Conservation (phyloP, 2,329 filamentous ascomycete genomes). For the Tolypocladium tropicale region DNA sequence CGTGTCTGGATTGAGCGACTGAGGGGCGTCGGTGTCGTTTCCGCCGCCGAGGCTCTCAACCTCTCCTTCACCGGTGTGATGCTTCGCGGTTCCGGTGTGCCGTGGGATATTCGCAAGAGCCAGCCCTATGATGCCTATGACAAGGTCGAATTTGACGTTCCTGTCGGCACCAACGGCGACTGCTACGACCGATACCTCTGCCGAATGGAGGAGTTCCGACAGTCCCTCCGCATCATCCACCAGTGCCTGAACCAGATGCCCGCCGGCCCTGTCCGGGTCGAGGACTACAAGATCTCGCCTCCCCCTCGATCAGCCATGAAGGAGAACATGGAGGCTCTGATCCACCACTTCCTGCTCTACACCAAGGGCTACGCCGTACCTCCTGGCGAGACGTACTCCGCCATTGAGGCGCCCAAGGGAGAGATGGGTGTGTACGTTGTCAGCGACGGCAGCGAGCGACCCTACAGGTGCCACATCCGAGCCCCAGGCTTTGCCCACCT, state of each 20-base stretch:
- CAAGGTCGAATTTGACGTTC: conserved; percentile 95
- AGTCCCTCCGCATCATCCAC: conserved; percentile 95
- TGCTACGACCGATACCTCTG: conserved; percentile 99
- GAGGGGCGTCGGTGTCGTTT: conserved; percentile 82
- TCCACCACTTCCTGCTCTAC: conserved; percentile 97
- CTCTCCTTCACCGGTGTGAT: conserved; percentile 95
- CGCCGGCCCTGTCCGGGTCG: conserved; percentile 81
- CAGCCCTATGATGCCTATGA: conserved; percentile 97
- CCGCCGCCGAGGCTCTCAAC: conserved; percentile 89
- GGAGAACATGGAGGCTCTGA: conserved; percentile 99
- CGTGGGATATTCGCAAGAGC: conserved; percentile 94
- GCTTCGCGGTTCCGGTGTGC: conserved; percentile 91
- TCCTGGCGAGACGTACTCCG: conserved; percentile 94
- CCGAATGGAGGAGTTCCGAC: conserved; percentile 99
- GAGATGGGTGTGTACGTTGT: conserved; percentile 98
- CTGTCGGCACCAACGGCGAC: conserved; percentile 92
- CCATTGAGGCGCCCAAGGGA: conserved; percentile 98
- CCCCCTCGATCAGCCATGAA: conserved; percentile 98
- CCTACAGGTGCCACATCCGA: conserved; percentile 95
- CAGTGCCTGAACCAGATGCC: conserved; percentile 99
- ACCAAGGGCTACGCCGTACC: conserved; percentile 98
- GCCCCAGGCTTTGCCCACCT: conserved; percentile 95
- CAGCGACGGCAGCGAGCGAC: conserved; percentile 89
- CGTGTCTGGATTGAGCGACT: conserved; percentile 97
- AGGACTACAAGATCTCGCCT: conserved; percentile 97